Percentiles rank a stretch among this genome's conserved stretches.
These are phyloP conservation scores for Paspalum vaginatum DNA, from an alignment of 176 grass and related monocot genomes.

Conservation along the genomic window DNA sequence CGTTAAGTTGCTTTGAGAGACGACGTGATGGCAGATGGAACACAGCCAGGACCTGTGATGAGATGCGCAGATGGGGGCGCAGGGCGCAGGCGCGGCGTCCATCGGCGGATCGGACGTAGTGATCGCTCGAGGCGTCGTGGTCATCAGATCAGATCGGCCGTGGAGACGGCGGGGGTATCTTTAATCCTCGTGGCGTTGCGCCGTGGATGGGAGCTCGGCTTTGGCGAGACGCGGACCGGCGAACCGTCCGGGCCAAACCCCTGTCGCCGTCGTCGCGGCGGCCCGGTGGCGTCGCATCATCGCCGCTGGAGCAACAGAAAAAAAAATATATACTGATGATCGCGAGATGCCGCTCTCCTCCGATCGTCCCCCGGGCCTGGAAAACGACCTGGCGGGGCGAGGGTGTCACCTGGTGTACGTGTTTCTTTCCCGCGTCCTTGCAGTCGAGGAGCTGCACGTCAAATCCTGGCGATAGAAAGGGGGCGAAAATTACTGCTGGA, in stretches of 20 bases:
- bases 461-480: neutral
- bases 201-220: neutral
- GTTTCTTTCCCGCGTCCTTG: neutral
- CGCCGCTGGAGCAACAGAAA: neutral
- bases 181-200: neutral
- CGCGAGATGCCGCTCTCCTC: conserved; percentile 13
- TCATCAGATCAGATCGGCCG: neutral
- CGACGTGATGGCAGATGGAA: neutral
- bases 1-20: neutral
- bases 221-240: conserved; percentile 32
- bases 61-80: neutral
- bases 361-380: neutral
- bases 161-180: neutral
- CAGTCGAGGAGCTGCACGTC: neutral
- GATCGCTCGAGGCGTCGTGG: neutral
- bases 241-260: conserved; percentile 19
- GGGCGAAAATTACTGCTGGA: neutral
- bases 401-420: neutral
- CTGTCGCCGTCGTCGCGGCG: neutral
- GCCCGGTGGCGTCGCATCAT: neutral
- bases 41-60: neutral
- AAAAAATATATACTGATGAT: neutral
- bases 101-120: neutral
- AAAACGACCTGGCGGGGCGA: conserved; percentile 22
- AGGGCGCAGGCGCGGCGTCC: too few relatives aligned